phyloP scores from a whole-genome alignment of 2,329 filamentous ascomycete species.

The Exophiala phaeomuriformis region DNA sequence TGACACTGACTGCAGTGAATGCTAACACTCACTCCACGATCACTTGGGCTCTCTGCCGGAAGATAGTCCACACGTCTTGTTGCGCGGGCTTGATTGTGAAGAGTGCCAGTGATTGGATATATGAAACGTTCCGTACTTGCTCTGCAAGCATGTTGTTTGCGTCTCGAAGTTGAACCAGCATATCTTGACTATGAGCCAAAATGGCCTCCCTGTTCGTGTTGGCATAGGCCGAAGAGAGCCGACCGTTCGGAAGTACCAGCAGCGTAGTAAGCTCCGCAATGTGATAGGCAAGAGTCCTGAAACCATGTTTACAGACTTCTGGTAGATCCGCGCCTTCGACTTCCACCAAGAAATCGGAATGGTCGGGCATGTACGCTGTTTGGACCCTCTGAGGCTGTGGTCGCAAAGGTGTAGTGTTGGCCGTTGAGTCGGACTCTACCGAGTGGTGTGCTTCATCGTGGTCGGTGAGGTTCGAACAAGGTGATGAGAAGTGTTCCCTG shows the following conservation, averaged over 20 bases:
- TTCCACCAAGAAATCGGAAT: conserved; percentile 5
- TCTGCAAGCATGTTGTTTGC: conserved; percentile 6
- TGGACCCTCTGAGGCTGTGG: background rate
- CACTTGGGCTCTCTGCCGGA: conserved; percentile 20
- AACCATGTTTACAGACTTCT: conserved; percentile 4
- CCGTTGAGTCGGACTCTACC: conserved; percentile 11
- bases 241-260: background rate
- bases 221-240: background rate
- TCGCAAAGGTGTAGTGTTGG: conserved; percentile 18
- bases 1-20: too few species aligned
- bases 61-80: conserved; percentile 22
- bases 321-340: conserved; percentile 14
- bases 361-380: background rate
- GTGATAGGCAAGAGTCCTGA: conserved; percentile 8
- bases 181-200: background rate
- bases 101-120: conserved; percentile 18
- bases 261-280: conserved; percentile 9
- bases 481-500: conserved; percentile 15
- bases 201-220: conserved; percentile 6
- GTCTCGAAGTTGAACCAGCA: conserved; percentile 7
- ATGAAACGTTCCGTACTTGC: conserved; percentile 17
- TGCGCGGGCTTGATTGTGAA: conserved; percentile 19
- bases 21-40: conserved; percentile 14
- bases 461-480: conserved; percentile 15
- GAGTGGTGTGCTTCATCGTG: conserved; percentile 10